Base-by-base conservation (phyloP, 1,284 basidiomycete species). In the Sporisorium reilianum region DNA sequence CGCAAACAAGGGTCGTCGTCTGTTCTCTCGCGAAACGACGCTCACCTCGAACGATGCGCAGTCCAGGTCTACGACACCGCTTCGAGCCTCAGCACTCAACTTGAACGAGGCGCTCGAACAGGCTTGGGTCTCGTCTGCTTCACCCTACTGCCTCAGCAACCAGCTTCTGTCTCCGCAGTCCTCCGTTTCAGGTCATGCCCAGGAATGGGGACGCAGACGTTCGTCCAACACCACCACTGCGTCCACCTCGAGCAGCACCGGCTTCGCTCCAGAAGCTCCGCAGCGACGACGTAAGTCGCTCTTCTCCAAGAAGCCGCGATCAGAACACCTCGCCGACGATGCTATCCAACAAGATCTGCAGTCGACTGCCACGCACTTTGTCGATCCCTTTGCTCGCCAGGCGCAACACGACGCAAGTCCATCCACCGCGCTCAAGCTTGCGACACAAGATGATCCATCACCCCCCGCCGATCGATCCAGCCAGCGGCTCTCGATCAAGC, bases 21-120 rank as follows among this genome's bases (percentile, higher is more conserved):
- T 72, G 16, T 72, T 72, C n/a, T 45, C 69, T 28, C 55, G 69
- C 22, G 64, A 72, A 2, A 18, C 36, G 16, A 8, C 36, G 4
- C 6, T 11, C 10, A 16, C 10, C 1, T 36, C 41, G 5, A 36
- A n/a, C 44, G 56, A 55, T 8, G 28, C 41, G 36, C 26, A 30
- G 2, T 38, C 32, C 3, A 28, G 49, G 4, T 50, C 46, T 32
- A 11, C 63, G 7, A 30, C 53, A 3, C n/a, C 50, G 16, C n/a
- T 40, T 12, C 49, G 54, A 36, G 12, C 58, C 5, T 68, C 65
- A 14, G 59, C 59, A 32, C 59, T 68, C 28, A 68, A 41, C 30
- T 50, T 68, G 41, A 68, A 59, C 30, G 55, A 68, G 26, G 60
- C 60, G 36, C 66, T 68, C 38, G 60, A 68, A 20, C 66, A 59